Percentiles rank a stretch among this genome's conserved stretches.
These are phyloP conservation scores for Xylogone sp. DNA, from an alignment of 2,329 filamentous ascomycete species.

Conservation along the genomic window DNA sequence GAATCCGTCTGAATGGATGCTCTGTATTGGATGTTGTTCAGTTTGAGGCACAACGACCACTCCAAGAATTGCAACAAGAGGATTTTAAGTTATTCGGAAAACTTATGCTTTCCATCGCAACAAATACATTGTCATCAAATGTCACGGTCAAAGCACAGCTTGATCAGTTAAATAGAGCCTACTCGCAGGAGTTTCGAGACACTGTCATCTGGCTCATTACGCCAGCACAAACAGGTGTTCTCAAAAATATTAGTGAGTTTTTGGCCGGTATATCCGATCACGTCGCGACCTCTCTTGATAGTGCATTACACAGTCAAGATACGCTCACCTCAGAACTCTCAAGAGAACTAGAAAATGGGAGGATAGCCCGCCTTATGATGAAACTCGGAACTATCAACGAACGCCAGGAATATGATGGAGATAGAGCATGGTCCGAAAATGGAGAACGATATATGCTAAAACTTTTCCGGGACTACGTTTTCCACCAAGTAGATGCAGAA, in stretches of 20 bases:
- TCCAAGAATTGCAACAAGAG: constrained; percentile 79
- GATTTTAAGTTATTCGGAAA: constrained; percentile 83
- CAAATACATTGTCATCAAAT: constrained; percentile 56
- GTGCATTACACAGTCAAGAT: constrained; percentile 75
- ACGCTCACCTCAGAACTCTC: constrained; percentile 67
- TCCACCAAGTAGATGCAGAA: constrained; percentile 87
- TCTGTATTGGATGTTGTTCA: constrained; percentile 87
- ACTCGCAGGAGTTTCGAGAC: constrained; percentile 74
- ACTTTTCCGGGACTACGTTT: constrained; percentile 94
- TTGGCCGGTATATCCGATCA: constrained; percentile 75
- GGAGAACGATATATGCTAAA: constrained; percentile 91
- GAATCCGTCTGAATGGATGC: constrained; percentile 83
- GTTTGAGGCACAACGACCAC: constrained; percentile 64
- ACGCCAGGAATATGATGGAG: constrained; percentile 77
- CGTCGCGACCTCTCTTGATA: constrained; percentile 71
- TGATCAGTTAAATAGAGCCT: constrained; percentile 72
- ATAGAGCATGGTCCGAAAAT: constrained; percentile 82
- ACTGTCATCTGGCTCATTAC: constrained; percentile 79
- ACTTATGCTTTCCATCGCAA: constrained; percentile 77
- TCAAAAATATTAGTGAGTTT: constrained; percentile 76
- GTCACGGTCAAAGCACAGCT: constrained; percentile 54
- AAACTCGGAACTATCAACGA: constrained; percentile 91
- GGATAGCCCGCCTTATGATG: constrained; percentile 73
- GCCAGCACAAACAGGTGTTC: constrained; percentile 51
- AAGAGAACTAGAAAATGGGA: constrained; percentile 85